phyloP scores from a whole-genome alignment of 495 filamentous ascomycete genomes.

The Penicillium argentinense region DNA sequence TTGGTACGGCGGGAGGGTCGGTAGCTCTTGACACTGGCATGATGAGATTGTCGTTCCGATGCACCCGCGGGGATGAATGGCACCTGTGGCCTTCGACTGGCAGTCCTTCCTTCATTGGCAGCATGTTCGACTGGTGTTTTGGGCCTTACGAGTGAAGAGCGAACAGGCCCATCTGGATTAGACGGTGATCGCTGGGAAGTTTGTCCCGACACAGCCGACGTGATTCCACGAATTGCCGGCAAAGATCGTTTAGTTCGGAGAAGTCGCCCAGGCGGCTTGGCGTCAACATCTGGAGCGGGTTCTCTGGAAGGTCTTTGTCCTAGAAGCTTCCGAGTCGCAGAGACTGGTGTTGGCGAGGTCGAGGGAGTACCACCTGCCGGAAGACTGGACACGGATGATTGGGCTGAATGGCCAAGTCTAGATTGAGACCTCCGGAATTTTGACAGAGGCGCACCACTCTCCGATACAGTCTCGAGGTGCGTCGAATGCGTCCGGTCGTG shows the following conservation, averaged over 20 bases:
- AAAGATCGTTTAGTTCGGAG: conserved; percentile 85
- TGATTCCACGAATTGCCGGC: conserved; percentile 66
- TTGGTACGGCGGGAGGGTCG: conserved; percentile 72
- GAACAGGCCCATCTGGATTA: conserved; percentile 40
- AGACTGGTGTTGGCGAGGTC: conserved; percentile 51
- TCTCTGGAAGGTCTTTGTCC: conserved; percentile 56
- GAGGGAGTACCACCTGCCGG: conserved; percentile 52
- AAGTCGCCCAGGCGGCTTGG: conserved; percentile 70
- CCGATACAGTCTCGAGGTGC: conserved; percentile 83
- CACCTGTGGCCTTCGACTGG: conserved; percentile 56
- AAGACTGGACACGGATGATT: conserved; percentile 66
- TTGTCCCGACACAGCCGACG: conserved; percentile 34
- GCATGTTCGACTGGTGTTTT: conserved; percentile 72
- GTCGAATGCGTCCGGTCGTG: conserved; percentile 69
- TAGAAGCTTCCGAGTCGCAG: conserved; percentile 59
- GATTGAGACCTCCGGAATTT: conserved; percentile 61
- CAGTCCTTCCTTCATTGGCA: conserved; percentile 51
- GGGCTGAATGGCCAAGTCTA: conserved; percentile 63
- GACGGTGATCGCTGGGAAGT: conserved; percentile 39
- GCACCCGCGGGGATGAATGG: conserved; percentile 83
- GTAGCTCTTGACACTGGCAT: conserved; percentile 68
- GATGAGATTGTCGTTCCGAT: conserved; percentile 74
- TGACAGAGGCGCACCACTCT: conserved; percentile 74
- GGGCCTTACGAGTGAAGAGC: conserved; percentile 52
- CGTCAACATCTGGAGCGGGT: conserved; percentile 49